Conservation (phyloP, 257 asterid species). For the Fraxinus pennsylvanica region DNA sequence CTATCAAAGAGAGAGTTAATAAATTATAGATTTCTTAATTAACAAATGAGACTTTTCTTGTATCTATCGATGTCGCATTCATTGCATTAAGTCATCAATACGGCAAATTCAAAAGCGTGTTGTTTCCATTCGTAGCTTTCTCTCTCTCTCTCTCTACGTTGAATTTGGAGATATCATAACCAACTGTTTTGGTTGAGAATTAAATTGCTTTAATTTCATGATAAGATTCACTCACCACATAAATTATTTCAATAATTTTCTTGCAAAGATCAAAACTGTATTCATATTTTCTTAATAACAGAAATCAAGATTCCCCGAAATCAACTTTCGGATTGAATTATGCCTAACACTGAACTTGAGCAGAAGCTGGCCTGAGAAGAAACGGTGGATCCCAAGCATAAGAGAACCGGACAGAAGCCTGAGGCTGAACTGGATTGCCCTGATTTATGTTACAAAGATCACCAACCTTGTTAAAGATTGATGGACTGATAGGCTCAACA, state of each 20-base stretch:
- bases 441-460: slow-evolving; percentile 6
- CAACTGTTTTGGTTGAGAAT: neutral
- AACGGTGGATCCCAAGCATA: slow-evolving; percentile 28
- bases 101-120: neutral
- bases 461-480: slow-evolving; percentile 10
- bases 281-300: too few relatives aligned
- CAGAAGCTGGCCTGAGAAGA: slow-evolving; percentile 21
- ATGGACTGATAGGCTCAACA: slow-evolving; percentile 13
- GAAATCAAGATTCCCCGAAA: neutral
- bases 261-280: too few relatives aligned
- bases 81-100: neutral
- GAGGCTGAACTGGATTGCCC: neutral
- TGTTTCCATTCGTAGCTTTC: too few relatives aligned
- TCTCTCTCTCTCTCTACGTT: neutral
- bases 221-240: neutral
- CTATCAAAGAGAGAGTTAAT: too few relatives aligned
- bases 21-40: too few relatives aligned
- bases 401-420: slow-evolving; percentile 12
- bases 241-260: neutral
- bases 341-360: neutral
- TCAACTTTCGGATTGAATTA: neutral
- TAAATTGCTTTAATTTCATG: neutral
- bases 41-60: too few relatives aligned
- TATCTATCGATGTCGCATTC: neutral
- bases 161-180: neutral